Evolutionary conservation across 2,329 filamentous ascomycete species (phyloP), one percentile per base, ranked within the genome.

Genomic region (Penicillium sp.): DNA sequence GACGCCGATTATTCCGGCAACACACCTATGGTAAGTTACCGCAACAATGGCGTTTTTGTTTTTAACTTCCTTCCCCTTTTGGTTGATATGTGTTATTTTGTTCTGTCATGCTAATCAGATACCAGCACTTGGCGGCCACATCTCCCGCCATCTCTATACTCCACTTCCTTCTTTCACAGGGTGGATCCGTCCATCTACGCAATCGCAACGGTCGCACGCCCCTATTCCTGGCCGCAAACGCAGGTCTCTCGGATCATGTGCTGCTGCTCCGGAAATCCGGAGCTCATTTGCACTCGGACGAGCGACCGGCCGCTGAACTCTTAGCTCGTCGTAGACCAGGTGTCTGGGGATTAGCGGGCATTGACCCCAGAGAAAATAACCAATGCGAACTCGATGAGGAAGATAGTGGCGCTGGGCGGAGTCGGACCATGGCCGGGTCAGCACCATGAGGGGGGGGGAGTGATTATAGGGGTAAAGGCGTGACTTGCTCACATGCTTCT

Each of bases 1-100:
- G 87, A 88, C 61, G 84, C 85, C 29, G 91, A 95, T 75, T 93
- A 93, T 71, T 89, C 89, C 21, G 90, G 91, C 47, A 95, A 93
- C 75, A 93, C 91, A 26, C 78, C 79, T 21, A 67, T 81, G 50
- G 77, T 78, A 68, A 62, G 72, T 60, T 19, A 11, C 23, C 4
- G 16, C 21, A 42, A 25, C 2, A 19, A 47, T 47, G 23, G 31
- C 47, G 26, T 35, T 35, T 48, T 14, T 19, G 29, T 4, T 48
- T 31, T 11, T 33, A n/a, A 8, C 19, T 13, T 19, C 25, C 21
- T 27, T 27, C 47, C 31, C 47, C 33, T 5, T 33, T 39, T 39
- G 3, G 11, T 23, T 10, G 39, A 4, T 13, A 23, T 23, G 19
- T 9, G 19, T 42, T 42, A 14, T 42, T 14, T 42, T 21, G 21